Base-by-base conservation (phyloP, 163 green algal species). In the Scenedesmus sp. region DNA sequence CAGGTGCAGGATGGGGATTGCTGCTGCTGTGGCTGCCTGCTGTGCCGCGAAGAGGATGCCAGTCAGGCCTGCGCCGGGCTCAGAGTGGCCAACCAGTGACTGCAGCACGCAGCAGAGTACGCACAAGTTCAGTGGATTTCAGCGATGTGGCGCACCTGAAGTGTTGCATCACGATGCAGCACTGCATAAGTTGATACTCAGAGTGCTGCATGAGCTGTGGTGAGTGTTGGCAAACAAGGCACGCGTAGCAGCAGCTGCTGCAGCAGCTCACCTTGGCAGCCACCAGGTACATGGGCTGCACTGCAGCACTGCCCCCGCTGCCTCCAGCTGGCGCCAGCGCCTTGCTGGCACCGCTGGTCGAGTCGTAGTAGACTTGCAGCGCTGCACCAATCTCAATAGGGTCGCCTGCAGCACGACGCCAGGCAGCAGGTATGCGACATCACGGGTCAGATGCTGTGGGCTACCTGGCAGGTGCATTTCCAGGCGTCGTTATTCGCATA, bases 321-420 rank as follows among this genome's bases (percentile, higher is more conserved):
- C 18, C 13, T 20, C 18, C 6, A 34, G 59, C 64, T 1, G 56
- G 52, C 55, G 52, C 0, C 12, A 79, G 26, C 23, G 26, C 46
- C 20, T n/a, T 81, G 93, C 85, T 86, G 55, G 20, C 20, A 76
- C 13, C 82, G 46, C 20, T 84, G 62, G 70, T 20, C 52, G 34
- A 70, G 46, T 46, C 62, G 66, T 79, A 57, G 18, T 82, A 90
- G 2, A 91, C 88, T 13, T 93, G 86, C 84, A 94, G 52, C 0
- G 93, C 91, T 2, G 97, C 97, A 0, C 95, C 95, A 10, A 99
- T 88, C 82, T 98, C 97, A 60, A 98, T 98, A 3, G 96, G 96
- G 87, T 98, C 96, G 18, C 87, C 95, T 96, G 57, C 97, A 94
- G 13, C 91, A 59, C 3, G 4, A 55, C 3, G 34, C 10, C 26